phyloP scores from a whole-genome alignment of 139 green algal genomes.

The Coccomyxa sp. region DNA sequence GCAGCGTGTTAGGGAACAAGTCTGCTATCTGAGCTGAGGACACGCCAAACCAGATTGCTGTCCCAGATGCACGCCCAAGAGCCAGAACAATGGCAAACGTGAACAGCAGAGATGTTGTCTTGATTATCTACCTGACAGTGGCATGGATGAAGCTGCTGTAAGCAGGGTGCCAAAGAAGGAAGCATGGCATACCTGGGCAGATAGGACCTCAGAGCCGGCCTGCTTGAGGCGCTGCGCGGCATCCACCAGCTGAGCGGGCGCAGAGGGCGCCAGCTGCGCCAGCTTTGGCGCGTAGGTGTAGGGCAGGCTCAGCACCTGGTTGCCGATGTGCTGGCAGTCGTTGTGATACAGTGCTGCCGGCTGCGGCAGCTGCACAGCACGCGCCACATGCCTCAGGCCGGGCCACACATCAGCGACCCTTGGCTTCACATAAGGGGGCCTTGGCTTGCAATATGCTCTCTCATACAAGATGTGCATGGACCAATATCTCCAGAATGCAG shows the following conservation, averaged over 20 bases:
- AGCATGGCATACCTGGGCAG: constrained; percentile 22
- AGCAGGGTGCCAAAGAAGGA: not conserved
- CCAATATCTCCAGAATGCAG: too few relatives aligned
- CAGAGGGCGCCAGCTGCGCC: constrained; percentile 16
- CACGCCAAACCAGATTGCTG: too few relatives aligned
- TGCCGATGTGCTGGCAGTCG: constrained; percentile 29
- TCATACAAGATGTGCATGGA: too few relatives aligned
- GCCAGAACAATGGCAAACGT: too few relatives aligned
- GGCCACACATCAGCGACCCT: not conserved
- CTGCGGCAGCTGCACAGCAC: constrained; percentile 34
- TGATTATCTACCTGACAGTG: too few relatives aligned
- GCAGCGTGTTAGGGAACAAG: too few relatives aligned
- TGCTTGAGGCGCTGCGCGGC: constrained; percentile 16
- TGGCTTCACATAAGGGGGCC: not conserved
- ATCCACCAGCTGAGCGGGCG: constrained; percentile 25
- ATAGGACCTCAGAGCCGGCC: constrained; percentile 11
- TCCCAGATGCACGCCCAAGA: too few relatives aligned
- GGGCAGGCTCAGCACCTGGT: constrained; percentile 14
- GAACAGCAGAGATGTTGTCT: too few relatives aligned
- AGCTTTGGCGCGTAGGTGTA: constrained; percentile 10
- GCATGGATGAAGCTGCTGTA: too few relatives aligned
- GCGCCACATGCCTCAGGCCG: not conserved
- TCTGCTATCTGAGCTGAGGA: too few relatives aligned
- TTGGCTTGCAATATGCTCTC: not conserved
- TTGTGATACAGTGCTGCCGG: constrained; percentile 35